Evolutionary conservation across 192 early-diverging fungal genomes (phyloP).

Genomic region (Umbelopsis vinacea): DNA sequence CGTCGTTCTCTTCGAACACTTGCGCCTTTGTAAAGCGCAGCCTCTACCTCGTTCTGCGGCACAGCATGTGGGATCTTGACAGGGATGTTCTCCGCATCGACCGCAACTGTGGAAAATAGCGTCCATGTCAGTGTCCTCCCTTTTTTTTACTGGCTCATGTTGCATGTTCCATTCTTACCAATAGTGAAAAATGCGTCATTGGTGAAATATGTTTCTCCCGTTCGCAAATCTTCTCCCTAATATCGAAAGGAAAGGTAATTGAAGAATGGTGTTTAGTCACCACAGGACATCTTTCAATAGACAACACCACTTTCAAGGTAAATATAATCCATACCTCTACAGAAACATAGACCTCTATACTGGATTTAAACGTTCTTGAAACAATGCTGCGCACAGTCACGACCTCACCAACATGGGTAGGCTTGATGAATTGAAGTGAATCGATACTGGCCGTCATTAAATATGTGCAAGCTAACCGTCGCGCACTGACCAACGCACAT

Average conservation of each 20-base stretch:
- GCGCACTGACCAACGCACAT: conserved; percentile 62
- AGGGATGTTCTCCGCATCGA: conserved; percentile 39
- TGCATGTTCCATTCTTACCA: conserved; percentile 27
- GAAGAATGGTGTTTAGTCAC: background rate
- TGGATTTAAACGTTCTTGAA: conserved; percentile 56
- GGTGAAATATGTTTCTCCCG: conserved; percentile 59
- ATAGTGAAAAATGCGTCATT: conserved; percentile 66
- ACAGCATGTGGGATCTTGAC: conserved; percentile 42
- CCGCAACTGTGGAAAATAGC: conserved; percentile 36
- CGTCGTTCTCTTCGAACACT: conserved; percentile 44
- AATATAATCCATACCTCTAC: conserved; percentile 42
- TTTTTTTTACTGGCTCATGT: conserved; percentile 2
- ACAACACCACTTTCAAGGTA: background rate
- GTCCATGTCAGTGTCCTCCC: background rate
- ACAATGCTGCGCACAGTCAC: conserved; percentile 60
- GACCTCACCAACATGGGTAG: conserved; percentile 57
- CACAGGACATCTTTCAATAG: background rate
- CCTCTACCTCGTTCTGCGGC: conserved; percentile 46
- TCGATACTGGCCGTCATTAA: conserved; percentile 68
- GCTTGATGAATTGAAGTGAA: conserved; percentile 57
- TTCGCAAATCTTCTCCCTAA: conserved; percentile 51
- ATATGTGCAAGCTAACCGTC: conserved; percentile 53
- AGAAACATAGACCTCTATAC: conserved; percentile 60
- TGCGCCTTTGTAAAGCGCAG: conserved; percentile 42
- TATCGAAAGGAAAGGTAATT: background rate